Base-by-base conservation (phyloP, 768 basidiomycete species). In the Podaxis sp. region DNA sequence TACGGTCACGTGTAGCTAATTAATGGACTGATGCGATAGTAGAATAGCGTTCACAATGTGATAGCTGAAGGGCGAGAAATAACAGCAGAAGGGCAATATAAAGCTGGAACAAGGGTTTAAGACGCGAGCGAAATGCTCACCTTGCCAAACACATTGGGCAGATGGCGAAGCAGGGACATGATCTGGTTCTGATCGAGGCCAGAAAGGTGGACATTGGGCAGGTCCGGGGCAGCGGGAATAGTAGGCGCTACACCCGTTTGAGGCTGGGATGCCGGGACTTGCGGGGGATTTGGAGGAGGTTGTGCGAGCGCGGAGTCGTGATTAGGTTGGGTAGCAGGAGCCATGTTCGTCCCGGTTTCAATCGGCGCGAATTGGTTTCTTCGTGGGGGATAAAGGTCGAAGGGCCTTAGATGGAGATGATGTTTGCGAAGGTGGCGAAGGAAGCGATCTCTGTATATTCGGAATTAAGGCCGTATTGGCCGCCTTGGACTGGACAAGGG, bases 181-280 rank as follows among this genome's bases (percentile, higher is more conserved):
- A 91, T 78, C 72, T 89, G 88, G 36, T 77, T 76, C 22, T 80
- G 77, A 68, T 86, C 83, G 53, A 88, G 73, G 9, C 74, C 72
- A 4, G 64, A 66, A 54, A 74, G 65, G 37, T 69, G 72, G 55
- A 75, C 57, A 60, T 64, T 65, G 12, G 68, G 40, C 41, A 77
- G 40, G 41, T 76, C 74, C 37, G 69, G 50, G 9, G 66, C 63
- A 29, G 68, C 58, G 36, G 77, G 43, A 50, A 70, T 71, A 54
- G 66, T 33, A 24, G 74, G 55, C 38, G 75, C 38, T 15, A 55
- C 61, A 29, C 69, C 72, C 6, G 63, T 65, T 36, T 68, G 68
- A 12, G 69, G 63, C 29, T 72, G 75, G 36, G 73, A 65, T 56
- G 72, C 67, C 62, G 73, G 73, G 12, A 74, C 66, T 49, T 71